Evolutionary conservation across 208 protist species (phyloP), one percentile per base, ranked within the genome.

Genomic region (Trypanosoma congolense): DNA sequence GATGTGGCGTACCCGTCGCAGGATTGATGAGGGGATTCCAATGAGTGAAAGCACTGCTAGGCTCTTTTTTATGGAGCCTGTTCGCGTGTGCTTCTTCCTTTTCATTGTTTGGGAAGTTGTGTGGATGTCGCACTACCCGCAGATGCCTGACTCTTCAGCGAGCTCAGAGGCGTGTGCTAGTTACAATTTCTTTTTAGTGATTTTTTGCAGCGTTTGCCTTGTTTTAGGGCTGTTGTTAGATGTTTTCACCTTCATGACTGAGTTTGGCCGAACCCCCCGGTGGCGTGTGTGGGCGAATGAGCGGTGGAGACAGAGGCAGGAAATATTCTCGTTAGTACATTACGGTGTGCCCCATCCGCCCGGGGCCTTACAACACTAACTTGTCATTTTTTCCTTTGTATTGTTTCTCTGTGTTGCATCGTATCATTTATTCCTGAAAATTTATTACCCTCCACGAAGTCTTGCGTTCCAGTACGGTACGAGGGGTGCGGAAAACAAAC

Each of bases 81-180:
- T 81, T 4, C 59, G 79, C 22, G 18, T 77, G 6, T 1, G 64
- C 3, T 92, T 82, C 62, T 8, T 48, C 1, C 31, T 70, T 0
- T 92, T 77, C 52, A 2, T 84, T 4, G 10, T 85, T 1, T 87
- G 75, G 69, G 76, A 85, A 63, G 41, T 89, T 6, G 44, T 72
- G 6, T 92, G 80, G 77, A 82, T 83, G 58, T 50, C 62, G 1
- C 38, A 73, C 16, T 78, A 57, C 6, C 55, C 47, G 1, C 40
- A 74, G 45, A 49, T 66, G 12, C 0, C 22, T 4, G 40, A 1
- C 3, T 40, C 49, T 21, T 36, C 4, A 16, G 9, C 0, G 30
- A 3, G 19, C 29, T n/a, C 21, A 24, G 68, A 72, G 55, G 26
- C 2, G 5, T 91, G 83, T 30, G 26, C 12, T 12, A 47, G 19